A percentile compares a stretch with the other conserved stretches of the same genome.
phyloP scores from a whole-genome alignment of 306 rosid genomes.

The Delonix regia region DNA sequence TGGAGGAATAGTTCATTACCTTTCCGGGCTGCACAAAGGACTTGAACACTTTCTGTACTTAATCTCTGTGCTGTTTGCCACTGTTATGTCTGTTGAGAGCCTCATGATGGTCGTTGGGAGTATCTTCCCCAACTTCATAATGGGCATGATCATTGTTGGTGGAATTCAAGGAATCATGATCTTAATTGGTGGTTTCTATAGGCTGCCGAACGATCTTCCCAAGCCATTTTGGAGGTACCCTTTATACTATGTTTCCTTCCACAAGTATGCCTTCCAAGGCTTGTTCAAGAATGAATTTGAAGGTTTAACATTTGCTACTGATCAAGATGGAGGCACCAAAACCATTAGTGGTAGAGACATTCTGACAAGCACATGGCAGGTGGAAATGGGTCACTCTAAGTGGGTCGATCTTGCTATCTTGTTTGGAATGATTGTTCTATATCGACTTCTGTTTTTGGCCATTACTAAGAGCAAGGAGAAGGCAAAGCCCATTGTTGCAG shows the following conservation, averaged over 20 bases:
- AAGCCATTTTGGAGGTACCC: conserved; percentile 49
- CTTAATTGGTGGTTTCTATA: conserved; percentile 46
- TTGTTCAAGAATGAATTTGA: conserved; percentile 55
- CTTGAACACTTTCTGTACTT: conserved; percentile 47
- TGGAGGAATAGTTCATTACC: conserved; percentile 49
- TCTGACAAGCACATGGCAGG: conserved; percentile 37
- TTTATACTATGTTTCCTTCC: conserved; percentile 48
- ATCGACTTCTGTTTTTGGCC: conserved; percentile 48
- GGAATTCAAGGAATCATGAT: conserved; percentile 67
- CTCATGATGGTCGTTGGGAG: conserved; percentile 74
- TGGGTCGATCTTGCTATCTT: conserved; percentile 54
- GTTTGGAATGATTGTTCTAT: conserved; percentile 50
- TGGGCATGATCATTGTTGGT: conserved; percentile 65
- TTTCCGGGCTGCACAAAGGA: conserved; percentile 57
- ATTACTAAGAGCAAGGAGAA: conserved; percentile 45
- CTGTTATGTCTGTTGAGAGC: conserved; percentile 62
- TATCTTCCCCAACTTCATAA: conserved; percentile 59
- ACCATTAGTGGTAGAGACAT: conserved; percentile 37
- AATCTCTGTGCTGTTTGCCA: conserved; percentile 31
- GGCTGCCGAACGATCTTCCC: conserved; percentile 52
- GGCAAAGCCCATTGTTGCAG: conserved; percentile 1
- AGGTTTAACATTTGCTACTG: conserved; percentile 23
- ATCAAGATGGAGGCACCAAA: background rate
- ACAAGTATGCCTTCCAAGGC: conserved; percentile 55
- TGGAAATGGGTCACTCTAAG: conserved; percentile 52